Evolutionary conservation across 345 rosid species (phyloP).

Genomic region (Gossypium thurberi): DNA sequence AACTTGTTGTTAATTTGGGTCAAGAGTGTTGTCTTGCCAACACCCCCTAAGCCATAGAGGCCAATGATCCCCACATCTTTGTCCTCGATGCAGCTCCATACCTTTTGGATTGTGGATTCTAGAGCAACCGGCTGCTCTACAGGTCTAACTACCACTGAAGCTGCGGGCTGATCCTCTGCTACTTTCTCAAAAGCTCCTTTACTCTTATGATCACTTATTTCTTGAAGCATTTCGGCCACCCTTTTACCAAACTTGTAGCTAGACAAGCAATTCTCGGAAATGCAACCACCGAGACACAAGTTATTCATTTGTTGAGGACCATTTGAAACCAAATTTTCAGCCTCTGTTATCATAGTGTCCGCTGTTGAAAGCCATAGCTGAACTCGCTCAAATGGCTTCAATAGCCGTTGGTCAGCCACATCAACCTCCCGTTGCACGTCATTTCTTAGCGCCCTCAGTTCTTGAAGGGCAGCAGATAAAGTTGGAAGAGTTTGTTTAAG

Average conservation of each 20-base stretch:
- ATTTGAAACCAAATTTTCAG: neutral
- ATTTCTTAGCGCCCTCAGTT: neutral
- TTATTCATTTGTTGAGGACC: neutral
- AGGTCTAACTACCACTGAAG: no score
- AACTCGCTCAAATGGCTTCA: neutral
- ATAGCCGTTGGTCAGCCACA: neutral
- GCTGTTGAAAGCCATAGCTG: neutral
- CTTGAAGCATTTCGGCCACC: slow-evolving; percentile 21
- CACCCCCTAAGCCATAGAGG: neutral
- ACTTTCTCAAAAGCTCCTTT: slow-evolving; percentile 27
- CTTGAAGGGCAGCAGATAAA: neutral
- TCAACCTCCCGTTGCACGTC: neutral
- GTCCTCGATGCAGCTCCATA: neutral
- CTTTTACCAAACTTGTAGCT: slow-evolving; percentile 20
- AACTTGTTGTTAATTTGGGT: neutral
- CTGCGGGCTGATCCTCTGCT: neutral
- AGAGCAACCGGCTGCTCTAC: neutral
- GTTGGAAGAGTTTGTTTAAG: neutral
- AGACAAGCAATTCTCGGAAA: neutral
- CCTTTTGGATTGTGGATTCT: neutral
- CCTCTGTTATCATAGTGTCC: neutral
- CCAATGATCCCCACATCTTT: neutral
- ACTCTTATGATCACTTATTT: slow-evolving; percentile 21
- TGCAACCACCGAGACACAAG: slow-evolving; percentile 1
- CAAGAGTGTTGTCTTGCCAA: neutral